phyloP scores from a whole-genome alignment of 129 eudicot species.

The Oenanthe sinensis region DNA sequence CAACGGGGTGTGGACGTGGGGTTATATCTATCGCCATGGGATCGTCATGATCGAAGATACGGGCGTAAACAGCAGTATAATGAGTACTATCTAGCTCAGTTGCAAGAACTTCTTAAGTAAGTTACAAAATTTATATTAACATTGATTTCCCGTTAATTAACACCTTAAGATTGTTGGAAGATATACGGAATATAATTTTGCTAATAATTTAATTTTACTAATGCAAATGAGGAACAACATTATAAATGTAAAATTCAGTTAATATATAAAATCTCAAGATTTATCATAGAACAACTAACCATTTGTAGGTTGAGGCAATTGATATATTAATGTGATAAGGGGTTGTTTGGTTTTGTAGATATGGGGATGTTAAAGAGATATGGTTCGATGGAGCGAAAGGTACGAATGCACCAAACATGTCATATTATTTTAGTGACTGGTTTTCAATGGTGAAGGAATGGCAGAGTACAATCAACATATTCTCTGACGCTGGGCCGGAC shows the following conservation, averaged over 20 bases:
- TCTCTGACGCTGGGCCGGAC: conserved; percentile 91
- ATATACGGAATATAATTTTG: no score
- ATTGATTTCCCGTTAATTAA: neutral
- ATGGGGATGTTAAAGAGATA: conserved; percentile 69
- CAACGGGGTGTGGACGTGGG: conserved; percentile 65
- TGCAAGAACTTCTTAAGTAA: conserved; percentile 83
- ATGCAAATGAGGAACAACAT: neutral
- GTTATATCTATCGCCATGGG: conserved; percentile 87
- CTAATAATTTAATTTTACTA: neutral
- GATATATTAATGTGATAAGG: neutral
- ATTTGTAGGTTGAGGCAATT: neutral
- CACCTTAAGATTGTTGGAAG: neutral
- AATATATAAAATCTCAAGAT: neutral
- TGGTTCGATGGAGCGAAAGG: conserved; percentile 98
- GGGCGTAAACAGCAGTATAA: conserved; percentile 51
- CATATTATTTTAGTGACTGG: conserved; percentile 72
- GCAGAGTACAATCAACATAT: conserved; percentile 82
- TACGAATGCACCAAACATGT: conserved; percentile 62
- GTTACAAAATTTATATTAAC: neutral
- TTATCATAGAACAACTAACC: neutral
- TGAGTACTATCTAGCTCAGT: conserved; percentile 78
- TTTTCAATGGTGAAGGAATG: conserved; percentile 68
- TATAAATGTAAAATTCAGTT: neutral
- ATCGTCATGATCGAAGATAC: conserved; percentile 75
- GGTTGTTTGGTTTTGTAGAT: conserved; percentile 24